Evolutionary conservation across 2,329 filamentous ascomycete species (phyloP), one percentile per base, ranked within the genome.

Genomic region (Ophiostoma montium): DNA sequence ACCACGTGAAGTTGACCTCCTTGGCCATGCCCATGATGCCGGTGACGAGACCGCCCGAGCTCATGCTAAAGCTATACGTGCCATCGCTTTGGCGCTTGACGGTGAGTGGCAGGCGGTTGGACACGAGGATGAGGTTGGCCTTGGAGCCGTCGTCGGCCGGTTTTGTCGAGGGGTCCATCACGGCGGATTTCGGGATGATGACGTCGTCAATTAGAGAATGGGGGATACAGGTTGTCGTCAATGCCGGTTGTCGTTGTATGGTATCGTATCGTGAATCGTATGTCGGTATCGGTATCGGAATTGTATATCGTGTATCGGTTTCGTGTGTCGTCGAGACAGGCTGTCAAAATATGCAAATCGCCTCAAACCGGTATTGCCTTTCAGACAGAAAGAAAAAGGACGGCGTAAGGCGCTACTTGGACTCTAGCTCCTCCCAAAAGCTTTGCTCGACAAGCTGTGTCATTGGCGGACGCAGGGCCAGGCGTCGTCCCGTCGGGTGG

Each of bases 1-100:
- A 96, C 92, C 92, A 98, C 65, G 92, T 86, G 67, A 96, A 96
- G 57, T 82, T 90, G 23, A 87, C 95, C 31, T 86, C 84, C 68
- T 95, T 95, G 59, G 86, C 83, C 51, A 96, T 70, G 23, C 92
- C 92, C 57, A 86, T 94, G 53, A 98, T 73, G 18, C 92, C 92
- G 46, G 87, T 95, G 60, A 96, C 92, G 36, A 98, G 77, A 36
- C 92, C 92, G 51, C 92, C 92, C 2, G 92, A 96, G 43, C 90
- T 96, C 86, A 95, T 95, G 63, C 84, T 87, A 66, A 94, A 95
- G 61, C 82, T 78, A 70, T 95, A 98, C 64, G 84, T 83, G 60
- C 87, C 89, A 71, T 95, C 86, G 47, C 92, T 86, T 48, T 83
- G 83, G 57, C 86, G 83, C 70, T 95, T 95, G 69, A 96, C 94